Percentiles rank a stretch among this genome's conserved stretches.
Conservation (phyloP, 2,329 filamentous ascomycete genomes). For the Byssochlamys sp. region DNA sequence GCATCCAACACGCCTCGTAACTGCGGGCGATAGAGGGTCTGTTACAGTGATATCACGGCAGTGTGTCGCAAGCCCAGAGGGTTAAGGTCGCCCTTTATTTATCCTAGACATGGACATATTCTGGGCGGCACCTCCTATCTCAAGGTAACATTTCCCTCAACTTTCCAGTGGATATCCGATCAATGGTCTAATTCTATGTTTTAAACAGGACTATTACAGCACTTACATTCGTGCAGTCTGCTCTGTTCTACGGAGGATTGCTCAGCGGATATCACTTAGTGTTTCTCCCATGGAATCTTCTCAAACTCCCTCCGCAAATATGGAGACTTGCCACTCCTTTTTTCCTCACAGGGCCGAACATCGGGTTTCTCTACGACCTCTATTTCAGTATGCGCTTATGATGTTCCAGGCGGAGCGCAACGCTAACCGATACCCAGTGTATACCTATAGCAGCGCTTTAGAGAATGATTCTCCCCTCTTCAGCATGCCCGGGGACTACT, state of each 20-base stretch:
- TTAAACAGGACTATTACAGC: slow-evolving; percentile 56
- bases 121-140: slow-evolving; percentile 57
- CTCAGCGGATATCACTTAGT: slow-evolving; percentile 44
- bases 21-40: not conserved
- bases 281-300: slow-evolving; percentile 44
- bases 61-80: not conserved
- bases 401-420: slow-evolving; percentile 10
- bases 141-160: slow-evolving; percentile 42
- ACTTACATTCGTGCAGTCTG: slow-evolving; percentile 53
- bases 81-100: not conserved
- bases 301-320: slow-evolving; percentile 50
- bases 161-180: slow-evolving; percentile 15
- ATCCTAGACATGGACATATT: slow-evolving; percentile 47
- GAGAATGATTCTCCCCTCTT: slow-evolving; percentile 66
- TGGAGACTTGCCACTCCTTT: slow-evolving; percentile 53
- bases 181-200: not conserved
- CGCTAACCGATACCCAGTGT: slow-evolving; percentile 46
- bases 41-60: not conserved
- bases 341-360: slow-evolving; percentile 46
- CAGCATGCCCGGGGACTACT: slow-evolving; percentile 63
- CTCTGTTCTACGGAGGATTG: slow-evolving; percentile 50
- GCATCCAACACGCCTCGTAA: not conserved
- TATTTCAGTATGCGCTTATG: slow-evolving; percentile 51
- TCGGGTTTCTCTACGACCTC: slow-evolving; percentile 60
- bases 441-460: slow-evolving; percentile 64